Base-by-base conservation (phyloP, 129 eudicot genomes). In the Flaveria linearis region DNA sequence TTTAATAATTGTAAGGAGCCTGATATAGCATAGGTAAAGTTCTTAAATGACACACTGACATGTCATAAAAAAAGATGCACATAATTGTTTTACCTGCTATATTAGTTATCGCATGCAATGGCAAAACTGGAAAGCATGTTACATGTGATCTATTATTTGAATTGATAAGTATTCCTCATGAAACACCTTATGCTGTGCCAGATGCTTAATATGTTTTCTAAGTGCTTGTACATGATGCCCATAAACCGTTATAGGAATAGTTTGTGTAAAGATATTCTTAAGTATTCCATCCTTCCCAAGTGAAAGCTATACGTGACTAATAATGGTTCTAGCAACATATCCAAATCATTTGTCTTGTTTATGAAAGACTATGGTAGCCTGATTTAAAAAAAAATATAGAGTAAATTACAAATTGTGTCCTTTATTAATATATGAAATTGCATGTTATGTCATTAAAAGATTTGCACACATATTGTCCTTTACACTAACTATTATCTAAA, bases 221-320 rank as follows among this genome's bases (percentile, higher is more conserved):
- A 28, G 53, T 72, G 52, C 67, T 33, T 72, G 76, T 53, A 55
- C 33, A 36, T 56, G 22, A 52, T 73, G 51, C 22, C 36, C 41
- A 15, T 72, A 72, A 55, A 22, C 23, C 18, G 76, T n/a, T 33
- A 63, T 9, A 56, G 51, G 12, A 36, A 39, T 39, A 33, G 39
- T 73, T 55, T 73, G 23, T 33, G 47, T 1, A 26, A 18, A 41
- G 15, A 64, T 64, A 15, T 33, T 33, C 69, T 28, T 2, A 4
- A 33, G 49, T 64, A 30, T 20, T 72, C 39, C 39, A 41, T 56
- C 53, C 52, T 56, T 57, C 33, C 50, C n/a, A 41, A 18, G 17
- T 20, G 53, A 36, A 56, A 56, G 68, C 53, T 33, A 36, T 36
- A 41, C 9, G 3, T 55, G 52, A 72, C 36, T 72, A 3, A 17